phyloP scores from a whole-genome alignment of 306 rosid genomes.

The Phaseolus lunatus region DNA sequence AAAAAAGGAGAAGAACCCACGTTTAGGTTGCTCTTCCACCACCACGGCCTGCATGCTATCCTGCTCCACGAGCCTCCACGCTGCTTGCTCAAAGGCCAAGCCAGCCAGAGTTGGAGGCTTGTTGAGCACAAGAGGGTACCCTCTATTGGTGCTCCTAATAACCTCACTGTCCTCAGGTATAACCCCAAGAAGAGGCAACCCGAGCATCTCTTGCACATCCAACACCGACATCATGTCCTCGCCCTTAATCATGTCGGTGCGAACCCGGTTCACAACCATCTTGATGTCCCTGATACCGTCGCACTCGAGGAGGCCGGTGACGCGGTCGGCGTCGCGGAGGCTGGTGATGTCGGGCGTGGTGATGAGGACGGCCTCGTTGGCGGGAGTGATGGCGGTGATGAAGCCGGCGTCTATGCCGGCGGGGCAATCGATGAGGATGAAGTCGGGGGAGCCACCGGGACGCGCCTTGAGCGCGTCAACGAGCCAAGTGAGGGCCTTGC shows the following conservation, averaged over 20 bases:
- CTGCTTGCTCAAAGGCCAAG: conserved; percentile 96
- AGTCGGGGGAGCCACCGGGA: conserved; percentile 73
- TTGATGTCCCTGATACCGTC: conserved; percentile 96
- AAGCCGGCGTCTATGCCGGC: conserved; percentile 98
- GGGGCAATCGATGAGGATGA: conserved; percentile 89
- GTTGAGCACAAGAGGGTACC: conserved; percentile 86
- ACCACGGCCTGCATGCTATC: conserved; percentile 94
- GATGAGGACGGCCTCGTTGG: conserved; percentile 87
- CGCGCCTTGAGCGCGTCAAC: conserved; percentile 88
- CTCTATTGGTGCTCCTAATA: conserved; percentile 90
- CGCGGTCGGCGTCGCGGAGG: conserved; percentile 92
- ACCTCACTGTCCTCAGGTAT: conserved; percentile 96
- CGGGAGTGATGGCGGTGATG: conserved; percentile 95
- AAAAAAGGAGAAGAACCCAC: conserved; percentile 94
- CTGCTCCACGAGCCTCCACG: conserved; percentile 99
- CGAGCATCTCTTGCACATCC: conserved; percentile 97
- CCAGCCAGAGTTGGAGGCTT: conserved; percentile 98
- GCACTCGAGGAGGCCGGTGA: conserved; percentile 87
- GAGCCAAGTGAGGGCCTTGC: conserved; percentile 89
- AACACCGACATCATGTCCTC: conserved; percentile 99
- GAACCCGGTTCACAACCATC: conserved; percentile 95
- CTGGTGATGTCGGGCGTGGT: conserved; percentile 94
- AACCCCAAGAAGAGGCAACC: conserved; percentile 82
- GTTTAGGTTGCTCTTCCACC: conserved; percentile 92
- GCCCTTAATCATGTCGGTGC: conserved; percentile 95